A percentile compares a stretch with the other conserved stretches of the same genome.
phyloP scores from a whole-genome alignment of 768 basidiomycete genomes.

The Suillus tomentosus region DNA sequence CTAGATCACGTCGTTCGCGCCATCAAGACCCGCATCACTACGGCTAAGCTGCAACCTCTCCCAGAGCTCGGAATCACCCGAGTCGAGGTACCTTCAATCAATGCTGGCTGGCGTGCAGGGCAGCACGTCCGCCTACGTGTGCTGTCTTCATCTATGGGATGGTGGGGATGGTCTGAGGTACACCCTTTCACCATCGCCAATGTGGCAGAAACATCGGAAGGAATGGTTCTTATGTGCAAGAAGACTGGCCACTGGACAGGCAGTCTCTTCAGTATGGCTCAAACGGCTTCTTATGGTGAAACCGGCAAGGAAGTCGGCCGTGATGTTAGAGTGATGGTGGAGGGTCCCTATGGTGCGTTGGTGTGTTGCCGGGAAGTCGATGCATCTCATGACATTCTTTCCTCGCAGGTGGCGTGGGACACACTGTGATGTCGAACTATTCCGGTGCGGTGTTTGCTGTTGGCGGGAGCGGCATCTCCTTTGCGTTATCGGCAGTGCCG shows the following conservation, averaged over 20 bases:
- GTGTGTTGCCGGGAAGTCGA: neutral
- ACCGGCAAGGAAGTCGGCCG: constrained; percentile 18
- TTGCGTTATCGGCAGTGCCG: constrained; percentile 50
- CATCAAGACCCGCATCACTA: constrained; percentile 45
- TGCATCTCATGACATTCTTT: neutral
- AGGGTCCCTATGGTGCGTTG: constrained; percentile 51
- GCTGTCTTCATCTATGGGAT: constrained; percentile 41
- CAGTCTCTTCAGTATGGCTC: constrained; percentile 43
- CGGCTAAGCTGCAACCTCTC: constrained; percentile 47
- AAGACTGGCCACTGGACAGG: constrained; percentile 52
- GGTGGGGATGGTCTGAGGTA: constrained; percentile 41
- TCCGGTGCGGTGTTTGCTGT: constrained; percentile 56
- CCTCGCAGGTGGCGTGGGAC: constrained; percentile 41
- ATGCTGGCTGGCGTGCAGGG: constrained; percentile 58
- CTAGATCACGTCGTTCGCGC: constrained; percentile 50
- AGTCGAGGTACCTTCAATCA: constrained; percentile 46
- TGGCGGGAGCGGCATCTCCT: constrained; percentile 65
- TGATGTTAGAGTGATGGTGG: constrained; percentile 39
- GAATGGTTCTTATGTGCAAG: constrained; percentile 54
- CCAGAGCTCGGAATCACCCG: constrained; percentile 48
- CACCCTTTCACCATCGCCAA: constrained; percentile 59
- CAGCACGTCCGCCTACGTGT: constrained; percentile 60
- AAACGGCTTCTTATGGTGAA: constrained; percentile 31
- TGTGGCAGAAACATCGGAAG: constrained; percentile 41
- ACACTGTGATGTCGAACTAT: constrained; percentile 50